These are phyloP conservation scores for Lantana camara DNA, from an alignment of 257 asterid genomes.

Conservation along the genomic window DNA sequence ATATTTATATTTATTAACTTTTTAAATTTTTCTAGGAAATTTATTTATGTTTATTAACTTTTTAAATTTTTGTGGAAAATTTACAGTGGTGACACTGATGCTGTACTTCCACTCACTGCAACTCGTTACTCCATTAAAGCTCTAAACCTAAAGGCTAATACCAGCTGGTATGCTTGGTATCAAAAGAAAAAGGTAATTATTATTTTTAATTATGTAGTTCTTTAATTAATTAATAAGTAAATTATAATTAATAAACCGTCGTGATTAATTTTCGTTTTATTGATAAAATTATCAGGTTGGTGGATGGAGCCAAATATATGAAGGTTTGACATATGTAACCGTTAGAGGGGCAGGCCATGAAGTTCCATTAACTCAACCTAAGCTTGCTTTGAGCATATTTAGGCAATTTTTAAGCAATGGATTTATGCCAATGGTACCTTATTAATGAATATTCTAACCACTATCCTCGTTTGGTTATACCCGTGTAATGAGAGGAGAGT, in stretches of 20 bases:
- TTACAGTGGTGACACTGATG: slow-evolving; percentile 64
- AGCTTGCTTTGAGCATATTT: slow-evolving; percentile 53
- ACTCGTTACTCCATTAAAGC: slow-evolving; percentile 59
- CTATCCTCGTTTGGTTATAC: background rate
- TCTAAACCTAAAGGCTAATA: slow-evolving; percentile 36
- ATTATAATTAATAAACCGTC: background rate
- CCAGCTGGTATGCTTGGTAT: slow-evolving; percentile 65
- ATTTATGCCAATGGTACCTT: slow-evolving; percentile 35
- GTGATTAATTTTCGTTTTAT: background rate
- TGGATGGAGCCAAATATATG: slow-evolving; percentile 68
- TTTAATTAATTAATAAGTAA: background rate
- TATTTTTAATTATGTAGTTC: background rate
- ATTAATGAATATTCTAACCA: slow-evolving; percentile 1
- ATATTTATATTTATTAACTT: background rate
- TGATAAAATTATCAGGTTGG: slow-evolving; percentile 43
- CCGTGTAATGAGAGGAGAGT: no score
- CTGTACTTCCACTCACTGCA: slow-evolving; percentile 61
- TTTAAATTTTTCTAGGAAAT: background rate
- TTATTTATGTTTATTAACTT: background rate
- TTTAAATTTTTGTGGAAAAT: slow-evolving; percentile 2
- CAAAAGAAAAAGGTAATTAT: slow-evolving; percentile 43
- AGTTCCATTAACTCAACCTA: slow-evolving; percentile 56
- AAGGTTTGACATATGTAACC: slow-evolving; percentile 59
- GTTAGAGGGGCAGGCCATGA: slow-evolving; percentile 76
- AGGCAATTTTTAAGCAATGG: slow-evolving; percentile 50